A percentile compares a stretch with the other conserved stretches of the same genome.
Conservation (phyloP, 139 green algal genomes). For the Ulvella scutata region DNA sequence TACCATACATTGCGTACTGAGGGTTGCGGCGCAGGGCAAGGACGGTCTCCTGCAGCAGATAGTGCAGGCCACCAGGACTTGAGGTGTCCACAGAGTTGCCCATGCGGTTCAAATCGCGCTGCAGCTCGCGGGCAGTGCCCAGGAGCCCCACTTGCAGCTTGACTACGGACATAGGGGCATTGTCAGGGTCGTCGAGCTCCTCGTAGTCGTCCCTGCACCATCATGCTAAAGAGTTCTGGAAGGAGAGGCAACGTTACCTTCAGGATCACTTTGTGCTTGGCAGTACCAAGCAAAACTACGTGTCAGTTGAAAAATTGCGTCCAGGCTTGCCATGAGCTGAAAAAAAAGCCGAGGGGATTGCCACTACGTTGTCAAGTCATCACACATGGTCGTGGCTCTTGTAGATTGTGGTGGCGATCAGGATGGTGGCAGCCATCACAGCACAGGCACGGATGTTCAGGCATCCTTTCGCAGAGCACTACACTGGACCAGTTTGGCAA, state of each 20-base stretch:
- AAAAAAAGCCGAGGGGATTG: background rate
- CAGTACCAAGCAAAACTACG: too few relatives aligned
- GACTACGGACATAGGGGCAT: conserved; percentile 19
- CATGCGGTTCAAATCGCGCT: conserved; percentile 77
- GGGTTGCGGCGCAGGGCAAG: conserved; percentile 80
- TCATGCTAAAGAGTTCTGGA: too few relatives aligned
- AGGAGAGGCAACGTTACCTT: too few relatives aligned
- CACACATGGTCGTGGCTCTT: background rate
- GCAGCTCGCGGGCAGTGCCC: conserved; percentile 59
- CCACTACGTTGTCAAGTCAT: conserved; percentile 1
- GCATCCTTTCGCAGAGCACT: conserved; percentile 7
- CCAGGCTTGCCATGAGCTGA: too few relatives aligned
- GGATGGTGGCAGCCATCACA: conserved; percentile 5
- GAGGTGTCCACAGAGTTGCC: conserved; percentile 64
- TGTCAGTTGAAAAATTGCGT: too few relatives aligned
- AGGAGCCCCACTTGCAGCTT: conserved; percentile 78
- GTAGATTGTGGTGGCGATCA: conserved; percentile 4
- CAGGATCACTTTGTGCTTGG: too few relatives aligned
- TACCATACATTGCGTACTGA: conserved; percentile 71
- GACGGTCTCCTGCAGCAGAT: conserved; percentile 73
- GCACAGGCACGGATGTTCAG: conserved; percentile 1
- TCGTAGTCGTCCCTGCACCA: too few relatives aligned
- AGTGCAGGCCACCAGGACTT: conserved; percentile 58
- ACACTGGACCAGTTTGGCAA: conserved; percentile 7
- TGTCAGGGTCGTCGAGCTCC: background rate